Conservation (phyloP, 1,284 basidiomycete genomes). For the Cryptococcus wingfieldii region DNA sequence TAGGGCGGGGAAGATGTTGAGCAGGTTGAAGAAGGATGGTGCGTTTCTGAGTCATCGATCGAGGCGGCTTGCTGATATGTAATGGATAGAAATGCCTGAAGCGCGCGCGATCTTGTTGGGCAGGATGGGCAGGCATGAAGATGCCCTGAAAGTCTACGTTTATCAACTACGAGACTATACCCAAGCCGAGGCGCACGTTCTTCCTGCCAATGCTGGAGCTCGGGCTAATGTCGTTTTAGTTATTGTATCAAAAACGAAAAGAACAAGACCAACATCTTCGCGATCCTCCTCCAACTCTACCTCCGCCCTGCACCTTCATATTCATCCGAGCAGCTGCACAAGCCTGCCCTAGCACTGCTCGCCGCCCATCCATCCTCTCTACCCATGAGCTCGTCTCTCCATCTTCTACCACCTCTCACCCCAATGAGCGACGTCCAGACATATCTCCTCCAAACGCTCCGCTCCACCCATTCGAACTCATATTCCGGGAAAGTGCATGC, state of each 20-base stretch:
- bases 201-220: not conserved
- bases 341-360: conserved; percentile 78
- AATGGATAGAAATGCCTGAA: conserved; percentile 65
- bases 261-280: conserved; percentile 64
- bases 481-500: conserved; percentile 67
- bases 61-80: not conserved
- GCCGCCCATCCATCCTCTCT: conserved; percentile 74
- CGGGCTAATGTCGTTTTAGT: conserved; percentile 49
- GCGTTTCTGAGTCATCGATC: conserved; percentile 10
- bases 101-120: conserved; percentile 87
- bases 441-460: conserved; percentile 71
- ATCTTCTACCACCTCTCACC: conserved; percentile 82
- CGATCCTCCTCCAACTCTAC: conserved; percentile 81
- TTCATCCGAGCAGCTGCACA: conserved; percentile 52
- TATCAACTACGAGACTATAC: conserved; percentile 73
- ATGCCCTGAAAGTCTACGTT: conserved; percentile 87
- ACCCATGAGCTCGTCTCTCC: conserved; percentile 72
- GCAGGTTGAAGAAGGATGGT: conserved; percentile 70
- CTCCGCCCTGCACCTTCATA: conserved; percentile 57
- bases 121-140: conserved; percentile 82
- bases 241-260: conserved; percentile 80
- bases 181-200: conserved; percentile 80
- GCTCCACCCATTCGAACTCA: conserved; percentile 53
- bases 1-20: conserved; percentile 73
- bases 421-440: conserved; percentile 70